These are phyloP conservation scores for Colletotrichum sp. DNA, from an alignment of 2,329 filamentous ascomycete species.

Conservation along the genomic window DNA sequence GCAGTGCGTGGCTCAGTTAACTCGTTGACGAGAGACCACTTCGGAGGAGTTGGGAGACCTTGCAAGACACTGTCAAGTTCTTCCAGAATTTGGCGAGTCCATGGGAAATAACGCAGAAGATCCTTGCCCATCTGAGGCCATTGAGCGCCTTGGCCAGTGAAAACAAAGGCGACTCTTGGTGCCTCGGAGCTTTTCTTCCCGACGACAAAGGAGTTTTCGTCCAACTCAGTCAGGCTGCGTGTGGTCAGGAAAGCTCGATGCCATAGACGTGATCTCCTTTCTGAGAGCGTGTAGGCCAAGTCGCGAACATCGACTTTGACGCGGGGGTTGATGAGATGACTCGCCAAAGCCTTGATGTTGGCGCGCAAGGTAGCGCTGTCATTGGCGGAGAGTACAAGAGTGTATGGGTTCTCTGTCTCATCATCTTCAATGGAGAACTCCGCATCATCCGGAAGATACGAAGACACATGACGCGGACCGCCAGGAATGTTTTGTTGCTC, in stretches of 20 bases:
- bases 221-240: neutral
- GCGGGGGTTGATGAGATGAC: slow-evolving; percentile 25
- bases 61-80: neutral
- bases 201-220: neutral
- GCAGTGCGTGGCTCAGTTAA: slow-evolving; percentile 27
- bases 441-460: neutral
- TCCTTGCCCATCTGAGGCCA: slow-evolving; percentile 45
- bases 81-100: neutral
- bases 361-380: neutral
- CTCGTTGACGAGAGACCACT: slow-evolving; percentile 26
- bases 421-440: neutral
- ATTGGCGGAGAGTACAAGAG: slow-evolving; percentile 11
- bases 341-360: neutral
- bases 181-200: slow-evolving; percentile 15
- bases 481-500: neutral
- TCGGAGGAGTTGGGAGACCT: slow-evolving; percentile 9
- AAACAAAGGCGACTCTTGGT: slow-evolving; percentile 28
- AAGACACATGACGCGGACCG: neutral
- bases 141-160: slow-evolving; percentile 52
- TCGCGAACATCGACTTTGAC: slow-evolving; percentile 26
- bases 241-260: slow-evolving; percentile 28
- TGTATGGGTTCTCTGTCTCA: slow-evolving; percentile 14
- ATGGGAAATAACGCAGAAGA: neutral
- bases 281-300: slow-evolving; percentile 32
- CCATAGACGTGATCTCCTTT: slow-evolving; percentile 23